Evolutionary conservation across 2,329 filamentous ascomycete genomes (phyloP), one percentile per base, ranked within the genome.

Genomic region (Cordyceps sp.): DNA sequence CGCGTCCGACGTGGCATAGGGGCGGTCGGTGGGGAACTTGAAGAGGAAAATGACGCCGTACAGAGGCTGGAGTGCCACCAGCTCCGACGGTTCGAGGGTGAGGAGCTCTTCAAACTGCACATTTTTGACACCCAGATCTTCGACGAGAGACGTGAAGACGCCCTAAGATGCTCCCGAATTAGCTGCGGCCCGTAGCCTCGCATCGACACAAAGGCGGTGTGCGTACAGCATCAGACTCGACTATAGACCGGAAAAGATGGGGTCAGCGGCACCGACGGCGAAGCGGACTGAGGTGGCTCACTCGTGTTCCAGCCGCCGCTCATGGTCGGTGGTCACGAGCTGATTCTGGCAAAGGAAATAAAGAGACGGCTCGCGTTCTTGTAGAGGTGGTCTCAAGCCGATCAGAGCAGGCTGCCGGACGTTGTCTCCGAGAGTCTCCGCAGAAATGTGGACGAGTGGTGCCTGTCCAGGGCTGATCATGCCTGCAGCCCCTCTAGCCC

Each of bases 21-120:
- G 69, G 37, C 56, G 69, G 50, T 80, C 75, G 38, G 74, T 85
- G 31, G 73, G 82, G 58, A 82, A 98, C 61, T 94, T 96, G 75
- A 98, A 98, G 54, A 98, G 82, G 59, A 98, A 98, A 49, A 98
- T 94, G 43, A 98, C 84, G 47, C 90, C 90, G 60, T 93, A 92
- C 33, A 93, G 67, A 14, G 82, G 80, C 44, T 78, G 75, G 22
- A 85, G 69, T 41, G 75, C 61, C 27, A 70, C 66, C 10, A 92
- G 68, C 35, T 70, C 69, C 32, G 82, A 73, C 6, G 83, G 64
- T 45, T 96, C 88, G 41, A 98, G 75, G 1, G 82, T 79, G 36
- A 94, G 73, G 41, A 98, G 75, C 61, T 98, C 90, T 61, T 96
- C 90, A 52, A 94, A 96, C 57, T 98, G 90, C 3, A 96, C 84